Conservation (phyloP, 176 grass and related monocot species). For the Triticum dicoccoides region DNA sequence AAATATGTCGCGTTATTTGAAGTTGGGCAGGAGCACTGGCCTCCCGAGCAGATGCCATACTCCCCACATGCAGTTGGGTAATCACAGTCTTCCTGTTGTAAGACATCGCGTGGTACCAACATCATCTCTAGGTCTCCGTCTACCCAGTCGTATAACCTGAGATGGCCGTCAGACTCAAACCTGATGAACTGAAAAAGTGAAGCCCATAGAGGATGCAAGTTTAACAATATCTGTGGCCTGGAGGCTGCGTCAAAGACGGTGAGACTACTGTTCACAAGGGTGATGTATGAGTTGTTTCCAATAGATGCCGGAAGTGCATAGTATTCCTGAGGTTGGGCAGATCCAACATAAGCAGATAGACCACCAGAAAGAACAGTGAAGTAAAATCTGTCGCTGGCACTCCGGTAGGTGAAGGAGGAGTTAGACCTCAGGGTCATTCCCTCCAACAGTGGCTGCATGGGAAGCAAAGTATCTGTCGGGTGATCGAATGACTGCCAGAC, state of each 20-base stretch:
- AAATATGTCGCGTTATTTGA: background rate
- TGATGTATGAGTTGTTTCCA: background rate
- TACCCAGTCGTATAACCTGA: background rate
- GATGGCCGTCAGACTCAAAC: background rate
- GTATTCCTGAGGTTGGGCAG: constrained; percentile 25
- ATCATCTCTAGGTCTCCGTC: background rate
- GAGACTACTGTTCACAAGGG: constrained; percentile 15
- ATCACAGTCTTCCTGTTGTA: background rate
- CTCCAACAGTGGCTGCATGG: background rate
- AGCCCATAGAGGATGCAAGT: background rate
- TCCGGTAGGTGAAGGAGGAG: background rate
- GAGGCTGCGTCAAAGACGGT: background rate
- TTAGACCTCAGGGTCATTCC: constrained; percentile 34
- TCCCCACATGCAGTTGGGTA: background rate
- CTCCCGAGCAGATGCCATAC: background rate
- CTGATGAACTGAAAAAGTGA: background rate
- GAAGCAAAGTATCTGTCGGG: constrained; percentile 33
- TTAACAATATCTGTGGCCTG: background rate
- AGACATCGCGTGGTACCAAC: background rate
- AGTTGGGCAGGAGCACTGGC: background rate
- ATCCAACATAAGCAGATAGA: constrained; percentile 19
- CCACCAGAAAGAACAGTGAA: constrained; percentile 28
- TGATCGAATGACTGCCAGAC: constrained; percentile 55
- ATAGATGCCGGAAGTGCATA: background rate
- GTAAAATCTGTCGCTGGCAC: background rate